Evolutionary conservation across 768 basidiomycete species (phyloP).

Genomic region (Tylopilus balloui): DNA sequence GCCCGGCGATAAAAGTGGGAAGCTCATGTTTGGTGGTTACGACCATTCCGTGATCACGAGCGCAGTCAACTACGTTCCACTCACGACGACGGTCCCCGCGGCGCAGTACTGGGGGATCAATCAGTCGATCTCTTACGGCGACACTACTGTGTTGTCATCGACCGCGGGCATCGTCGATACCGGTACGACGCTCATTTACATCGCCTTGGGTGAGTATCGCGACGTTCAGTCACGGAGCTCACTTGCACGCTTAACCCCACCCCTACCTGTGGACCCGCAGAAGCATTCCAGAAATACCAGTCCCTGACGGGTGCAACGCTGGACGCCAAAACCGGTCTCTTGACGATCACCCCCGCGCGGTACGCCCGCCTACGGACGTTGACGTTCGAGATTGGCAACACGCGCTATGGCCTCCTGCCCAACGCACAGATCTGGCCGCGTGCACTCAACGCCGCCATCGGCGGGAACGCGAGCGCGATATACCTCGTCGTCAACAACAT

Average conservation of each 20-base stretch:
- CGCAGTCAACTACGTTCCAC: background rate
- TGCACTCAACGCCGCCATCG: background rate
- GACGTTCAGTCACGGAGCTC: slow-evolving; percentile 26
- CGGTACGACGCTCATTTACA: background rate
- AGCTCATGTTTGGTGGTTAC: background rate
- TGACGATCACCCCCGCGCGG: background rate
- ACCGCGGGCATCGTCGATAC: background rate
- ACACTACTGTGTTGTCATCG: background rate
- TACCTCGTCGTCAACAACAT: background rate
- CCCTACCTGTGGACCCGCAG: background rate
- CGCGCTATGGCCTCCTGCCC: background rate
- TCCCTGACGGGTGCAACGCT: background rate
- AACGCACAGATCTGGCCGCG: background rate
- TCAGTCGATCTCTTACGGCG: background rate
- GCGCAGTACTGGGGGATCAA: background rate
- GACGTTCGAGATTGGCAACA: background rate
- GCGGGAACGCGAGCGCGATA: background rate
- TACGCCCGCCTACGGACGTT: background rate
- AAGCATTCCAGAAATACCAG: background rate
- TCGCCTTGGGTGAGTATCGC: background rate
- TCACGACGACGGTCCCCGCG: background rate
- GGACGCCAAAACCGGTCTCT: background rate
- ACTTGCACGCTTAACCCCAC: background rate
- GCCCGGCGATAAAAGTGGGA: slow-evolving; percentile 12
- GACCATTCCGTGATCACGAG: background rate